These are phyloP conservation scores for Colletotrichum gigasporum DNA, from an alignment of 2,329 filamentous ascomycete genomes.

Conservation along the genomic window DNA sequence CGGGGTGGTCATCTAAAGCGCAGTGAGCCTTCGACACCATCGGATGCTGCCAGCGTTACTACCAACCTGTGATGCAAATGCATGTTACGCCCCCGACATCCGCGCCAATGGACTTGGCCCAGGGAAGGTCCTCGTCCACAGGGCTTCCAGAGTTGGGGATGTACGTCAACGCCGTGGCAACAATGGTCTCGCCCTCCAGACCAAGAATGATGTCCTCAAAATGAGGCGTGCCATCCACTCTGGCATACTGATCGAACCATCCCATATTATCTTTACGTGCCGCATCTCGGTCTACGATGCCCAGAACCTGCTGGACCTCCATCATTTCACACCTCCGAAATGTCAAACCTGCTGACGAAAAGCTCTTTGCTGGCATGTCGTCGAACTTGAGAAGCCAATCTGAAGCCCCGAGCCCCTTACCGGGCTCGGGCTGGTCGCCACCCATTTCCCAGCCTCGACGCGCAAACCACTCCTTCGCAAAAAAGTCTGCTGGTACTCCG, in stretches of 20 bases:
- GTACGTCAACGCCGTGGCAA: slow-evolving; percentile 66
- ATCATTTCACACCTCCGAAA: slow-evolving; percentile 55
- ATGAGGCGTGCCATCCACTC: slow-evolving; percentile 56
- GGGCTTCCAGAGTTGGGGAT: slow-evolving; percentile 55
- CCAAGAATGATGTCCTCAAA: slow-evolving; percentile 65
- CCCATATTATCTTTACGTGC: slow-evolving; percentile 58
- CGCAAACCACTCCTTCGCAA: slow-evolving; percentile 61
- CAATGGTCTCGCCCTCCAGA: slow-evolving; percentile 56
- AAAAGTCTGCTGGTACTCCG: slow-evolving; percentile 57
- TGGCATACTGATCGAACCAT: slow-evolving; percentile 69
- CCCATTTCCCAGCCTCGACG: slow-evolving; percentile 61
- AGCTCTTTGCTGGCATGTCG: slow-evolving; percentile 54
- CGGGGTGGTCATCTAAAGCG: slow-evolving; percentile 52
- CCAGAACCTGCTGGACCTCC: slow-evolving; percentile 58
- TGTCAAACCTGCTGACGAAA: slow-evolving; percentile 50
- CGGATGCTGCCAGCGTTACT: not conserved
- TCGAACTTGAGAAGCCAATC: slow-evolving; percentile 65
- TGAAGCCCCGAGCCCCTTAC: slow-evolving; percentile 56
- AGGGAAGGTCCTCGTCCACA: slow-evolving; percentile 62
- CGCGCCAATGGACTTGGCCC: slow-evolving; percentile 59
- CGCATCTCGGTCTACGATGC: slow-evolving; percentile 60
- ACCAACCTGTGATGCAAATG: slow-evolving; percentile 66
- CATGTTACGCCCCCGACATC: slow-evolving; percentile 69
- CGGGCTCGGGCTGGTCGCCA: slow-evolving; percentile 45
- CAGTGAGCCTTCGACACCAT: slow-evolving; percentile 2